Evolutionary conservation across 2,329 filamentous ascomycete species (phyloP).

Genomic region (Byssothecium circinans): DNA sequence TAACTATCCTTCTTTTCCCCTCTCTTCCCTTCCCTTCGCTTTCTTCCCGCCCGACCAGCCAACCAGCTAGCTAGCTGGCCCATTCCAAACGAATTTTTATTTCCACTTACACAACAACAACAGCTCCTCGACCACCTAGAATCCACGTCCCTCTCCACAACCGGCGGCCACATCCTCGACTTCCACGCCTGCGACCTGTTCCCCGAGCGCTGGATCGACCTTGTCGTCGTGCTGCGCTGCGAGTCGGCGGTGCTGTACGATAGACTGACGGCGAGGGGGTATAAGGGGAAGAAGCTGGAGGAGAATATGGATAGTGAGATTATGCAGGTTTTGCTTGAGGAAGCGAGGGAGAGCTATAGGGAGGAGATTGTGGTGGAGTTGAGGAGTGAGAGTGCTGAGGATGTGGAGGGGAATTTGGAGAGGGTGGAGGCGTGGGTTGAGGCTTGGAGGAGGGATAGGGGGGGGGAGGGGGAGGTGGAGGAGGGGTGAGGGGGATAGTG

Average conservation of each 20-base stretch:
- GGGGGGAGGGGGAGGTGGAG: slow-evolving; percentile 23
- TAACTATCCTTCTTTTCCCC: background rate
- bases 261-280: slow-evolving; percentile 74
- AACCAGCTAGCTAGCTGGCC: too few species aligned
- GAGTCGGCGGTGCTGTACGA: slow-evolving; percentile 83
- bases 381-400: slow-evolving; percentile 78
- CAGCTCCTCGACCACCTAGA: slow-evolving; percentile 88
- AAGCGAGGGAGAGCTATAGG: slow-evolving; percentile 84
- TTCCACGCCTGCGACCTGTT: slow-evolving; percentile 99
- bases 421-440: slow-evolving; percentile 79
- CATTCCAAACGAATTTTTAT: too few species aligned
- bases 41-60: too few species aligned
- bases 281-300: slow-evolving; percentile 83
- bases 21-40: background rate
- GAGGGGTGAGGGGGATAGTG: background rate
- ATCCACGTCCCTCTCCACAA: slow-evolving; percentile 64
- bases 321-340: slow-evolving; percentile 90
- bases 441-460: slow-evolving; percentile 75
- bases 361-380: slow-evolving; percentile 88
- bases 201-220: slow-evolving; percentile 88
- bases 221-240: slow-evolving; percentile 87
- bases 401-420: slow-evolving; percentile 87
- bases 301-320: slow-evolving; percentile 98
- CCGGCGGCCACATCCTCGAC: slow-evolving; percentile 87
- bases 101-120: background rate